Evolutionary conservation across 2,329 filamentous ascomycete species (phyloP).

Genomic region (Didymella keratinophila): DNA sequence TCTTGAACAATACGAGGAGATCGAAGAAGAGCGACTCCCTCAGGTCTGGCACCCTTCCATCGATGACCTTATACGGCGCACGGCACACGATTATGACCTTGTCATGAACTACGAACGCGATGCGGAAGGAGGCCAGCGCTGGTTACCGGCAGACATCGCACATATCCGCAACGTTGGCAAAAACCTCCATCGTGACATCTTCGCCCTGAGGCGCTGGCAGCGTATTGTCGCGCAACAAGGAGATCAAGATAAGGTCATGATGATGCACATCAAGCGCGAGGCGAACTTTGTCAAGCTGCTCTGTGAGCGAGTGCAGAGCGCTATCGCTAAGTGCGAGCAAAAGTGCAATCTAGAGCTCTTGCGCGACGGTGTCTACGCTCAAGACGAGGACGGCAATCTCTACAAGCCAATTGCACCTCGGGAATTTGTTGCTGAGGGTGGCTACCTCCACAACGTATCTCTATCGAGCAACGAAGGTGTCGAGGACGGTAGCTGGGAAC

Average conservation of each 20-base stretch:
- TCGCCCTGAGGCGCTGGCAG: constrained; percentile 16
- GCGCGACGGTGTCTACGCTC: constrained; percentile 8
- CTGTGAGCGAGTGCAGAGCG: constrained; percentile 16
- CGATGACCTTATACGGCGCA: constrained; percentile 26
- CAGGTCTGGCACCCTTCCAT: constrained; percentile 20
- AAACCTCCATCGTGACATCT: constrained; percentile 21
- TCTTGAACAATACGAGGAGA: not conserved
- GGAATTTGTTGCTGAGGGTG: not conserved
- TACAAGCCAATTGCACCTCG: constrained; percentile 11
- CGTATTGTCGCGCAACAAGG: constrained; percentile 3
- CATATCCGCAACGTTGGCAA: constrained; percentile 21
- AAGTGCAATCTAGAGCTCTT: constrained; percentile 15
- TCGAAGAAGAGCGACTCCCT: constrained; percentile 2
- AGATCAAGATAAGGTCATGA: constrained; percentile 11
- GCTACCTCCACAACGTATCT: not conserved
- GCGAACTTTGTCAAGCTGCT: constrained; percentile 8
- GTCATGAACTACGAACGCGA: constrained; percentile 28
- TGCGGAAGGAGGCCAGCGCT: constrained; percentile 27
- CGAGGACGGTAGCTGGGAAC: not conserved
- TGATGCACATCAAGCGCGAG: constrained; percentile 10
- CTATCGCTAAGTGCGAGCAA: constrained; percentile 15
- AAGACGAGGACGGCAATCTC: constrained; percentile 16
- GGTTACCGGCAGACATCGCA: constrained; percentile 23
- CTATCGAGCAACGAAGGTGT: not conserved
- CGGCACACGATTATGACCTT: constrained; percentile 30